Conservation (phyloP, 2,329 filamentous ascomycete species). For the Paraconiothyrium brasiliense region DNA sequence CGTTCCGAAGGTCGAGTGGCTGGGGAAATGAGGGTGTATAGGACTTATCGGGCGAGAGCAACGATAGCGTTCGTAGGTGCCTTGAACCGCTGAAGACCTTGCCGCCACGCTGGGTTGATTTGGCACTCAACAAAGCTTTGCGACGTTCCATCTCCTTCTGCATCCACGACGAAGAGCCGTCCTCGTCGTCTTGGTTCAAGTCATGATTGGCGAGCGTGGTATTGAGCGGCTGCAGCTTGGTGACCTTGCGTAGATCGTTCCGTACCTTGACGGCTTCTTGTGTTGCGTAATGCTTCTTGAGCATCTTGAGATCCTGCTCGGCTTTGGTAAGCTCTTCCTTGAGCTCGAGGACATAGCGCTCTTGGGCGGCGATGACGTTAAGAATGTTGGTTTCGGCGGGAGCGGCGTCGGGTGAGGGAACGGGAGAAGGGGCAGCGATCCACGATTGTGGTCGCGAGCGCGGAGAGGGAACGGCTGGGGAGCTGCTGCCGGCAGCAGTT, state of each 20-base stretch:
- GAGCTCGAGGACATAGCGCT: constrained; percentile 88
- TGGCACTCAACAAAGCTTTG: constrained; percentile 69
- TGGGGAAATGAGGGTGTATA: constrained; percentile 50
- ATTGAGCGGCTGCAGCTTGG: constrained; percentile 66
- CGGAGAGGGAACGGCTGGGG: constrained; percentile 38
- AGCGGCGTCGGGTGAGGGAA: constrained; percentile 37
- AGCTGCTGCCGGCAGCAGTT: constrained; percentile 39
- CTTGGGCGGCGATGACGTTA: constrained; percentile 89
- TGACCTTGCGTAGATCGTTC: constrained; percentile 65
- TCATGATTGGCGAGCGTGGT: constrained; percentile 47
- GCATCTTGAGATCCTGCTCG: constrained; percentile 75
- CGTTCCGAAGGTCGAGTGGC: constrained; percentile 48
- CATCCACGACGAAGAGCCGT: constrained; percentile 55
- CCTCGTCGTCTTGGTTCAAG: constrained; percentile 53
- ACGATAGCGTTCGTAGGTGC: constrained; percentile 75
- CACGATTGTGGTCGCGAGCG: constrained; percentile 52
- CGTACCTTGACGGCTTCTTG: constrained; percentile 82
- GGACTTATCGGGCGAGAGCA: constrained; percentile 73
- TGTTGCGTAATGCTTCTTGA: constrained; percentile 85
- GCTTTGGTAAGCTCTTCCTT: constrained; percentile 88
- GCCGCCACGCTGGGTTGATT: constrained; percentile 55
- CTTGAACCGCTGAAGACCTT: constrained; percentile 70
- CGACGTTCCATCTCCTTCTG: constrained; percentile 75
- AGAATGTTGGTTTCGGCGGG: constrained; percentile 66
- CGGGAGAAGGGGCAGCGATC: constrained; percentile 44